Percentiles rank a stretch among this genome's conserved stretches.
Evolutionary conservation across 2,329 filamentous ascomycete species (phyloP).

Genomic region (Scedosporium minutisporum): DNA sequence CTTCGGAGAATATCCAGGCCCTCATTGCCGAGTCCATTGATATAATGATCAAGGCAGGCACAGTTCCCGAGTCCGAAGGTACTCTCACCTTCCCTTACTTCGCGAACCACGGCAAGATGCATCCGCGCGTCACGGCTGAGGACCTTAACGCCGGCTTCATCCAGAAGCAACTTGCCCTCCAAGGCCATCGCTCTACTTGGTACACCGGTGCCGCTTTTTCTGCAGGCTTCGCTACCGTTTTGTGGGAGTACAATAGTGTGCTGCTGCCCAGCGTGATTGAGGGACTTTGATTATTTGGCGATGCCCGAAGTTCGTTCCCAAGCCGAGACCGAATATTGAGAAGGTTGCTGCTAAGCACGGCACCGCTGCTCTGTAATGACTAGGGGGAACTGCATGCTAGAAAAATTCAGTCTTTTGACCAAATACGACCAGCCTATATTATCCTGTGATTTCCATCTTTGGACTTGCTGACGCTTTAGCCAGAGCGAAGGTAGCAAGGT

Average conservation of each 20-base stretch:
- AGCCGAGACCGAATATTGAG: too few relatives aligned
- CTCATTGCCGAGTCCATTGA: slow-evolving; percentile 19
- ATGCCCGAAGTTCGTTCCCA: too few relatives aligned
- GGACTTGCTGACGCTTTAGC: too few relatives aligned
- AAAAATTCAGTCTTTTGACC: too few relatives aligned
- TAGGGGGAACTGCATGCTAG: too few relatives aligned
- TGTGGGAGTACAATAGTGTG: slow-evolving; percentile 23
- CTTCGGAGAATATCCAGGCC: slow-evolving; percentile 13
- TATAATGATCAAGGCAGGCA: slow-evolving; percentile 18
- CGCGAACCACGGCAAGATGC: slow-evolving; percentile 25
- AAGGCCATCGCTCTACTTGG: slow-evolving; percentile 31
- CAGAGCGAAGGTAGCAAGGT: too few relatives aligned
- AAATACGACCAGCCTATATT: too few relatives aligned
- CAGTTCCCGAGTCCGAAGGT: slow-evolving; percentile 12
- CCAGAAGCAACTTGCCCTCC: slow-evolving; percentile 27
- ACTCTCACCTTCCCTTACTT: background rate
- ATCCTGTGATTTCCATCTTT: too few relatives aligned
- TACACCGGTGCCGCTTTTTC: slow-evolving; percentile 33
- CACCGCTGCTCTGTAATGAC: too few relatives aligned
- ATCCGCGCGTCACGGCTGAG: slow-evolving; percentile 21
- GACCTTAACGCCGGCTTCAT: slow-evolving; percentile 31
- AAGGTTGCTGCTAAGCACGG: too few relatives aligned
- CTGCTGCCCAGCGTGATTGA: slow-evolving; percentile 1
- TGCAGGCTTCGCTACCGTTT: slow-evolving; percentile 19
- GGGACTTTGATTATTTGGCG: background rate